Base-by-base conservation (phyloP, 495 filamentous ascomycete genomes). In the Penicillium psychrofluorescens region DNA sequence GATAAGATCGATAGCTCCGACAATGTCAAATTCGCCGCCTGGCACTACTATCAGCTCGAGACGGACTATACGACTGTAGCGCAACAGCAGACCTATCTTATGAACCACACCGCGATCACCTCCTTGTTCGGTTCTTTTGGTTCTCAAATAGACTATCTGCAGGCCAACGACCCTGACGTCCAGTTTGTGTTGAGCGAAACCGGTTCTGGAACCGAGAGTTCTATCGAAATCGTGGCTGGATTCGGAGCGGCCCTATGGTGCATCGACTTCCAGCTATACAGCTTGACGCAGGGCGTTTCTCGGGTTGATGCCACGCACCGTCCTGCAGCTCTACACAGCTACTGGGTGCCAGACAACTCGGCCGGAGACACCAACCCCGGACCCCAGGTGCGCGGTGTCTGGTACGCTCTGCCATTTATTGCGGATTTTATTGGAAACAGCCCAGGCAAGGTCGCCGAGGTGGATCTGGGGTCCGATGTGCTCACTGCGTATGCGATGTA, bases 401-500 rank as follows among this genome's bases (percentile, higher is more conserved):
- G 47, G 40, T 40, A 40, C 1, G 32, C 52, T 5, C 44, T 44
- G 1, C 29, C 52, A 2, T 55, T 44, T 13, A 48, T 55, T 16
- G 16, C 44, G 8, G 52, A 55, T 43, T 55, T 55, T 13, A 22
- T 55, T 2, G 52, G 52, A 32, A 39, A 48, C 4, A 38, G 37
- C 15, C 44, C 45, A 10, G 48, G 45, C 3, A 45, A 47, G 12
- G 42, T 45, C 9, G 33, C 36, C 8, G 40, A 48, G 27, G 34
- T 56, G 30, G 28, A 46, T 6, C 35, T 54, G 11, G 35, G 29
- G 3, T 33, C 41, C 10, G 47, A 59, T 4, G 16, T 45, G 5
- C 34, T 56, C 29, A 51, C 38, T 11, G 58, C 55, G 13, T 62
- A 59, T 45, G 58, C 50, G 2, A 54, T 51, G 37, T 59, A 59